A percentile compares a stretch with the other conserved stretches of the same genome.
phyloP scores from a whole-genome alignment of 805 yeast genomes.

The Saturnispora hagleri region DNA sequence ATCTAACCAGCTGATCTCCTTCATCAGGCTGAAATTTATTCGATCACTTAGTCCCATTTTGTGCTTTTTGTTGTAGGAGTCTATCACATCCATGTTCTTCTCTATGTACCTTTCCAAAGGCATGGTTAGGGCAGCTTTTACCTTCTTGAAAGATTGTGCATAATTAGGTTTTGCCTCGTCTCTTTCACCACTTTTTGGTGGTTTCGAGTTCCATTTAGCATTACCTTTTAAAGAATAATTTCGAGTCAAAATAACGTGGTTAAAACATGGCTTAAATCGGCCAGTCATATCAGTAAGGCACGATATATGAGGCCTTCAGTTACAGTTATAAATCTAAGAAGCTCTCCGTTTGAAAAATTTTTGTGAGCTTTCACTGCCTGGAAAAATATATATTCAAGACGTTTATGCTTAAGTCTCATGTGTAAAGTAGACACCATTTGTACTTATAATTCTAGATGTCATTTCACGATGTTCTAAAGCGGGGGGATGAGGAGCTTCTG shows the following conservation, averaged over 20 bases:
- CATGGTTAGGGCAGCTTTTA: slow-evolving; percentile 14
- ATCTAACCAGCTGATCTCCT: slow-evolving; percentile 14
- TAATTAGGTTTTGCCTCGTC: slow-evolving; percentile 14
- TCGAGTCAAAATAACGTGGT: not conserved
- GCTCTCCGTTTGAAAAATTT: not conserved
- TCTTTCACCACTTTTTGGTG: not conserved
- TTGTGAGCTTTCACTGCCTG: not conserved
- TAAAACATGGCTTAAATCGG: not conserved
- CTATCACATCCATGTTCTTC: slow-evolving; percentile 18
- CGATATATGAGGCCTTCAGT: not conserved
- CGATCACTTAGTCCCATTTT: slow-evolving; percentile 17
- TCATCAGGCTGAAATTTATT: slow-evolving; percentile 16
- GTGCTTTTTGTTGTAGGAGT: slow-evolving; percentile 19
- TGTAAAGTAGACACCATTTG: not conserved
- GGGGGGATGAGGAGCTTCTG: slow-evolving; percentile 65
- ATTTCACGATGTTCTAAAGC: slow-evolving; percentile 50
- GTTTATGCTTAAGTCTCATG: not conserved
- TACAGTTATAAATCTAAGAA: not conserved
- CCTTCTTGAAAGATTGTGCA: slow-evolving; percentile 14
- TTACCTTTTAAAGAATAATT: not conserved
- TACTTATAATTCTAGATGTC: slow-evolving; percentile 40
- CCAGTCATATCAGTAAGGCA: not conserved
- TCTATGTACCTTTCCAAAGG: slow-evolving; percentile 18
- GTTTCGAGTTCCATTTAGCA: not conserved
- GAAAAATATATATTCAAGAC: not conserved